These are phyloP conservation scores for Phytophthora pluvialis DNA, from an alignment of 352 stramenopile genomes.

Conservation along the genomic window DNA sequence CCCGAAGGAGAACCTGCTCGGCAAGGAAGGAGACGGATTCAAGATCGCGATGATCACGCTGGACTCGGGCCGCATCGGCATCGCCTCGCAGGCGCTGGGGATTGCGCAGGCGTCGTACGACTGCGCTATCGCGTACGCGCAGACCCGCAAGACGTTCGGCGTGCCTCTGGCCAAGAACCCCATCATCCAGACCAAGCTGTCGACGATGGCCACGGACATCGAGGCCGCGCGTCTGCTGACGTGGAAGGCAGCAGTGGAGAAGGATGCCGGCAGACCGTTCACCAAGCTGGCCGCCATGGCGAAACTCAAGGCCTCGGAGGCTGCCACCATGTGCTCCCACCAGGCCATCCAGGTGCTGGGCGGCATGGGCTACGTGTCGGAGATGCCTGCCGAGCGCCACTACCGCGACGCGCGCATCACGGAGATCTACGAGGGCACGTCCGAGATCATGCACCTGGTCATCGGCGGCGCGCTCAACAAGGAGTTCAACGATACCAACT, in stretches of 20 bases:
- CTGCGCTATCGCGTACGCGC: constrained; percentile 95
- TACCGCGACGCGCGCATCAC: constrained; percentile 98
- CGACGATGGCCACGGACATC: constrained; percentile 92
- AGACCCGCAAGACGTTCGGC: constrained; percentile 95
- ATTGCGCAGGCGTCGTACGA: constrained; percentile 97
- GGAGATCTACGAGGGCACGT: constrained; percentile 98
- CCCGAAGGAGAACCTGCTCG: constrained; percentile 89
- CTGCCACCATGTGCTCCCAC: constrained; percentile 95
- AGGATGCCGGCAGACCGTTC: constrained; percentile 91
- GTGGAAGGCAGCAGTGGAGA: constrained; percentile 93
- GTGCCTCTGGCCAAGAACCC: constrained; percentile 92
- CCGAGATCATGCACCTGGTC: constrained; percentile 97
- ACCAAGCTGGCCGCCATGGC: constrained; percentile 96
- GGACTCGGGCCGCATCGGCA: constrained; percentile 95
- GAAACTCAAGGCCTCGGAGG: constrained; percentile 96
- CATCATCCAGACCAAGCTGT: constrained; percentile 93
- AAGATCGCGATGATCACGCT: constrained; percentile 94
- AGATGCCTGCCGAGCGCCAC: constrained; percentile 97
- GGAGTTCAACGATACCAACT: constrained; percentile 88
- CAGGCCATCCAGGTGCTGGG: constrained; percentile 97
- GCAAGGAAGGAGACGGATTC: constrained; percentile 88
- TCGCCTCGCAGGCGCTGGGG: constrained; percentile 95
- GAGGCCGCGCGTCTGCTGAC: constrained; percentile 94
- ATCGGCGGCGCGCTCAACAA: constrained; percentile 97
- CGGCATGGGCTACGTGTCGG: constrained; percentile 95